Base-by-base conservation (phyloP, 371 early-diverging fungal species). In the Lichtheimia corymbifera region DNA sequence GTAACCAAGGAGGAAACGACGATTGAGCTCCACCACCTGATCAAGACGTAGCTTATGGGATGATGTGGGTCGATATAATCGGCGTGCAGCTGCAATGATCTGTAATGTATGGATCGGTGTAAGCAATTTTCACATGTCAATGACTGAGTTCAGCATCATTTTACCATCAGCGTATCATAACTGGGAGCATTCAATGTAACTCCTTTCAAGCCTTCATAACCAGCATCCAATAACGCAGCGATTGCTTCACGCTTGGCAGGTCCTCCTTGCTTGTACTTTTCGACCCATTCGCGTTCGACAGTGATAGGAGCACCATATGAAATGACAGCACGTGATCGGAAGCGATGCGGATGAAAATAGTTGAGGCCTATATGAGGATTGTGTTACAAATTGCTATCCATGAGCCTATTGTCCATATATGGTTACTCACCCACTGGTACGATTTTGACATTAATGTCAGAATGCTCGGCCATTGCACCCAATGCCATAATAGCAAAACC, bases 311-410 rank as follows among this genome's bases (percentile, higher is more conserved):
- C 74, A 18, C 95, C 95, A 71, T 88, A 95, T 61, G 94, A 93
- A 30, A 95, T 83, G 25, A 93, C 93, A 4, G 93, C 94, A 50
- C 93, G 80, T 14, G 93, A 93, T 53, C 95, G 83, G 80, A 94
- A 94, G 66, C 90, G 88, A 76, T 93, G 86, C 11, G 95, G 91
- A 70, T 95, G 89, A 78, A 94, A 95, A 71, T 95, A 95, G 71
- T 88, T 89, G 35, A 95, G 73, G 0, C 94, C 79, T 75, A 56
- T n/a, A 41, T 9, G 35, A 35, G 35, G n/a, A 24, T 42, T 9
- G 22, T 57, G 24, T 44, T 24, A 25, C 18, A 30, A 6, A 57
- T 57, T 44, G 61, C 2, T 30, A 35, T 60, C 14, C 30, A 20
- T 17, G 22, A n/a, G 24, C 13, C 24, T 15, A 17, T 55, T 22